phyloP scores from a whole-genome alignment of 2,329 filamentous ascomycete species.

The Periconia sp. region DNA sequence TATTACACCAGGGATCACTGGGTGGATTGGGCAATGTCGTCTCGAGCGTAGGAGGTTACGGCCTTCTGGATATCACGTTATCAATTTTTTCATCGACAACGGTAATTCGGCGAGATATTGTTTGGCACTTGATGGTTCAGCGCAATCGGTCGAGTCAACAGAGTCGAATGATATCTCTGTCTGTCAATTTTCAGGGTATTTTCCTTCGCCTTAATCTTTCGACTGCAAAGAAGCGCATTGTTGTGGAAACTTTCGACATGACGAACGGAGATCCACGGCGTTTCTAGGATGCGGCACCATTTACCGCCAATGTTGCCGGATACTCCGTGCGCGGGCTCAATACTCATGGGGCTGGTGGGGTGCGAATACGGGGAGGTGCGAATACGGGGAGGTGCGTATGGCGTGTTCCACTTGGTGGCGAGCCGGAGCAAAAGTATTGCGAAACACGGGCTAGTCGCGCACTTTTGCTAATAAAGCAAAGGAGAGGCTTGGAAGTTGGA shows the following conservation, averaged over 20 bases:
- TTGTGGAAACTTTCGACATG: conserved; percentile 22
- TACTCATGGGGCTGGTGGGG: conserved; percentile 8
- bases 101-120: no score
- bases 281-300: conserved; percentile 16
- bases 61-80: no score
- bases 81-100: no score
- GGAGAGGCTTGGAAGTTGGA: conserved; percentile 21
- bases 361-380: conserved; percentile 5
- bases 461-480: conserved; percentile 18
- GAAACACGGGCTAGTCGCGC: conserved; percentile 7
- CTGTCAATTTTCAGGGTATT: neutral
- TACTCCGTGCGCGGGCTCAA: conserved; percentile 11
- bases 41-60: no score
- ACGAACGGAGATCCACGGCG: conserved; percentile 19
- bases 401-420: conserved; percentile 8
- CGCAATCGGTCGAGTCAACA: no score
- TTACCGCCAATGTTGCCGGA: conserved; percentile 10
- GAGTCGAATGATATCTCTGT: no score
- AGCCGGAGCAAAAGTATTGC: conserved; percentile 9
- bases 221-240: conserved; percentile 6
- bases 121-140: no score
- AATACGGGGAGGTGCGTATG: conserved; percentile 7
- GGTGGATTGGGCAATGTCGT: no score
- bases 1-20: no score
- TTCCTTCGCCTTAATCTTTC: neutral